Evolutionary conservation across 1,284 basidiomycete species (phyloP), one percentile per base, ranked within the genome.

Genomic region (Bondarzewia mesenterica): DNA sequence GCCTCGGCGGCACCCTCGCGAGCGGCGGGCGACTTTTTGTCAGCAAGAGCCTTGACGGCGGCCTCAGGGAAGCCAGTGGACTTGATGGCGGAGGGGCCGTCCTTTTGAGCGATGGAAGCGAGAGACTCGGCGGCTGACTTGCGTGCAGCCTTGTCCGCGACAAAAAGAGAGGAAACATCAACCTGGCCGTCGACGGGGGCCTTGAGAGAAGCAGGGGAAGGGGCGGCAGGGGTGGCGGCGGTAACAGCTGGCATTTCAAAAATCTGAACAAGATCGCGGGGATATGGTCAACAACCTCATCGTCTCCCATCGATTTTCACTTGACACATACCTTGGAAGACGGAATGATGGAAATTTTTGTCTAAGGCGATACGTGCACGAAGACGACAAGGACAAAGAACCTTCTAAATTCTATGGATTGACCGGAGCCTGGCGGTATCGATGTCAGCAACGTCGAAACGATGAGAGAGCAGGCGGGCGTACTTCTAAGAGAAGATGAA

Each of bases 1-100:
- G 89, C 84, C 64, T 73, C 69, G 47, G 84, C 85, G 43, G 89
- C 91, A 55, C 85, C 89, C 71, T 95, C 89, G 63, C 92, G 89
- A 55, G 85, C 81, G 54, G 84, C 81, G 42, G 85, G 83, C 10
- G 84, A 88, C 73, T 91, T 91, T 82, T 94, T 95, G 81, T 95
- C 92, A 66, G 74, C 75, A 55, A 93, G 85, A 50, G 87, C 86
- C 78, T 90, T 93, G 68, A 91, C 64, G 58, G 85, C 73, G 59
- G 92, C 91, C 55, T 87, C 85, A 50, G 75, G 73, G 70, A 96
- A 89, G 58, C 81, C 88, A 54, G 85, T 74, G 58, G 82, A 74
- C 59, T 78, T 75, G 63, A 98, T 80, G 61, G 85, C 86, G 55
- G 83, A 70, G 56, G 92, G 87, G 63, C 93, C 93, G 57, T 93